These are phyloP conservation scores for Rutstroemia sp. DNA, from an alignment of 2,329 filamentous ascomycete species.

Conservation along the genomic window DNA sequence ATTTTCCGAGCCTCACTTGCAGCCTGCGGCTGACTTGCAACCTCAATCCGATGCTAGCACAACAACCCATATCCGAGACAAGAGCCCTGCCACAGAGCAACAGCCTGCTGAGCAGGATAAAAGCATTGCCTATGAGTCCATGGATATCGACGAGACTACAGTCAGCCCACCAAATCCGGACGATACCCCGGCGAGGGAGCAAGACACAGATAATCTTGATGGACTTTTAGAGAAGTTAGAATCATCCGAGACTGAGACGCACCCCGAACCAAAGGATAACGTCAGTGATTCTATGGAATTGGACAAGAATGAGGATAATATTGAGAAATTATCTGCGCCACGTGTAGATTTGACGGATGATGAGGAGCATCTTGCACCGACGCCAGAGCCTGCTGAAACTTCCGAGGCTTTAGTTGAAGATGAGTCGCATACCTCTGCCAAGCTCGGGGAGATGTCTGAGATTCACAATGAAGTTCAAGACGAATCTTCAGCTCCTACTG, in stretches of 20 bases:
- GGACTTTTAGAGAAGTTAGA: background rate
- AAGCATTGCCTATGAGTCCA: background rate
- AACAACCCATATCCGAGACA: background rate
- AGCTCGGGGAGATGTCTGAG: too few relatives aligned
- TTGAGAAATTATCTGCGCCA: background rate
- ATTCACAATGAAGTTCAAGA: too few relatives aligned
- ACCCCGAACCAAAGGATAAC: background rate
- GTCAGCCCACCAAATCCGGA: background rate
- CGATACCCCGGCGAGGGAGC: background rate
- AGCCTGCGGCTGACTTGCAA: too few relatives aligned
- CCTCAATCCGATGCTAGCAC: background rate
- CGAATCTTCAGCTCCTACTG: too few relatives aligned
- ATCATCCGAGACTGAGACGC: background rate
- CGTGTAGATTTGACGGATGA: too few relatives aligned
- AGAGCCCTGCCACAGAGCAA: background rate
- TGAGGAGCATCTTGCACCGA: too few relatives aligned
- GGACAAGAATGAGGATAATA: background rate
- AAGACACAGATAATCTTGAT: background rate
- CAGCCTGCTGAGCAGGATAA: background rate
- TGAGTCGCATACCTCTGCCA: too few relatives aligned
- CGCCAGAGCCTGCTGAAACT: too few relatives aligned
- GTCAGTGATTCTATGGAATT: background rate
- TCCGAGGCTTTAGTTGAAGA: too few relatives aligned
- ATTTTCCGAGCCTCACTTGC: background rate
- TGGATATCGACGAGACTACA: background rate